phyloP scores from a whole-genome alignment of 768 basidiomycete genomes.

The Naganishia kalamii region DNA sequence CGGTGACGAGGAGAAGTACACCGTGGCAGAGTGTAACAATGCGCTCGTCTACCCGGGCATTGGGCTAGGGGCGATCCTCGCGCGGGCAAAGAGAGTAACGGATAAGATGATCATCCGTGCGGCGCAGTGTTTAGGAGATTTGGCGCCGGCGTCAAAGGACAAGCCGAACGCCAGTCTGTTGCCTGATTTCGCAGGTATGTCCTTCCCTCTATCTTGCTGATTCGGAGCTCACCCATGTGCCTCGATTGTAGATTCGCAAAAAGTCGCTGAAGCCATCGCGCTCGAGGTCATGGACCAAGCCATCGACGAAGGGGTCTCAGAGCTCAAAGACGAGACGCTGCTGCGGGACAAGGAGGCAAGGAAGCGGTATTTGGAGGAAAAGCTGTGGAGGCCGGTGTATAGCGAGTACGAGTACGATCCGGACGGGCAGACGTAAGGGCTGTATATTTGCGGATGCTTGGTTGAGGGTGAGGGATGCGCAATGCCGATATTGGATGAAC shows the following conservation, averaged over 20 bases:
- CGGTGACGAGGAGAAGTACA: slow-evolving; percentile 57
- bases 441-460: no score
- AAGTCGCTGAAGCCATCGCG: slow-evolving; percentile 72
- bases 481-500: no score
- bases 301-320: slow-evolving; percentile 62
- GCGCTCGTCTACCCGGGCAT: slow-evolving; percentile 69
- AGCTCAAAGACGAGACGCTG: slow-evolving; percentile 40
- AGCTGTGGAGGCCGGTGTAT: slow-evolving; percentile 66
- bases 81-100: slow-evolving; percentile 59
- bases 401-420: slow-evolving; percentile 58
- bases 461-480: no score
- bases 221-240: not conserved
- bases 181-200: slow-evolving; percentile 53
- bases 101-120: slow-evolving; percentile 86
- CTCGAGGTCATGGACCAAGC: slow-evolving; percentile 74
- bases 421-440: not conserved
- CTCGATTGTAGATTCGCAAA: slow-evolving; percentile 46
- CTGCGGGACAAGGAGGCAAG: slow-evolving; percentile 24
- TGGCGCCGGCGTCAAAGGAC: slow-evolving; percentile 68
- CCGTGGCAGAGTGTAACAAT: slow-evolving; percentile 46
- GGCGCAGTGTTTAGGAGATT: slow-evolving; percentile 63
- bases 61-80: slow-evolving; percentile 65
- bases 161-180: slow-evolving; percentile 60
- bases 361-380: slow-evolving; percentile 54
- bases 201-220: not conserved